A percentile compares a stretch with the other conserved stretches of the same genome.
Evolutionary conservation across 2,329 filamentous ascomycete species (phyloP).

Genomic region (Colletotrichum filicis): DNA sequence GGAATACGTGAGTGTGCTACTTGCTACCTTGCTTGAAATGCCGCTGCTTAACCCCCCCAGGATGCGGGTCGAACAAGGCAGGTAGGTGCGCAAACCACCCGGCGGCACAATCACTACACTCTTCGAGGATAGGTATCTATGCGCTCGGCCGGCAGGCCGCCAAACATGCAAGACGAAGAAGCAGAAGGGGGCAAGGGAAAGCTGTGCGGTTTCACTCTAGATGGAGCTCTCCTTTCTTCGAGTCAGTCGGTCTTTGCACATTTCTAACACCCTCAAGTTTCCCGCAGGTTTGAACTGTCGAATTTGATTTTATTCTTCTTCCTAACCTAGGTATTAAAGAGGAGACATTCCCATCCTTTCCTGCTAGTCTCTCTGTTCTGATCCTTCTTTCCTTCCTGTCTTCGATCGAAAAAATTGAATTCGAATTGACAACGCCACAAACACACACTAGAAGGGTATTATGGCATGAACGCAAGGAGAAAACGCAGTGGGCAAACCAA

Average conservation of each 20-base stretch:
- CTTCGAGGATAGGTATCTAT: not conserved
- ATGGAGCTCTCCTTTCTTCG: not conserved
- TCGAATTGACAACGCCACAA: constrained; percentile 25
- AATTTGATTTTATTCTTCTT: not conserved
- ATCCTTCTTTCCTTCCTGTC: constrained; percentile 1
- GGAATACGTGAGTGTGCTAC: not conserved
- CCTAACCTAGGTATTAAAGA: not conserved
- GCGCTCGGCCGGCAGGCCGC: not conserved
- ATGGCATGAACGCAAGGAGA: constrained; percentile 32
- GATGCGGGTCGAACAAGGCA: not conserved
- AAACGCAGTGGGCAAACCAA: not conserved
- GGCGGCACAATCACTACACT: not conserved
- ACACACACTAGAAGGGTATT: constrained; percentile 34
- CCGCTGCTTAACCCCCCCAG: not conserved
- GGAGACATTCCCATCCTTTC: not conserved
- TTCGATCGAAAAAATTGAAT: constrained; percentile 4
- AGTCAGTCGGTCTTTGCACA: not conserved
- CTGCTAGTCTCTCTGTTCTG: not conserved
- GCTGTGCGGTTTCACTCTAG: not conserved
- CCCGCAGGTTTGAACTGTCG: not conserved
- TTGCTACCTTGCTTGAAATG: too few relatives aligned
- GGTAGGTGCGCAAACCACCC: not conserved
- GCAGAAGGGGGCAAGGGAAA: not conserved
- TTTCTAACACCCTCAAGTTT: not conserved
- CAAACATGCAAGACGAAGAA: not conserved